These are phyloP conservation scores for Globisporangium heterothallicum DNA, from an alignment of 352 stramenopile species.

Conservation along the genomic window DNA sequence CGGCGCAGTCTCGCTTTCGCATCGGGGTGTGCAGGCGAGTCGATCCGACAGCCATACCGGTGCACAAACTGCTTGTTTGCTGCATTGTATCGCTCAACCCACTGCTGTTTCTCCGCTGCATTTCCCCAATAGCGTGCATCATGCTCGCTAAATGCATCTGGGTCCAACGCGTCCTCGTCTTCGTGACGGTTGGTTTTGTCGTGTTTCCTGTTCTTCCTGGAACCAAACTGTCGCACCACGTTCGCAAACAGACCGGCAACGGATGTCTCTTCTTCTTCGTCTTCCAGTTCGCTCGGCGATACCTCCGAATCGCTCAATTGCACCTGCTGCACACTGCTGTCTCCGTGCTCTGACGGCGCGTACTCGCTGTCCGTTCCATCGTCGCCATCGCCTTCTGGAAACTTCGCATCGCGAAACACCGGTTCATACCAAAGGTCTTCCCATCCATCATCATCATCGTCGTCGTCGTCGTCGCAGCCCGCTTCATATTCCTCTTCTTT, in stretches of 20 bases:
- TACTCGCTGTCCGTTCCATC: constrained; percentile 19
- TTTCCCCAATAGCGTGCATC: constrained; percentile 21
- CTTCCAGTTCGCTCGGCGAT: constrained; percentile 2
- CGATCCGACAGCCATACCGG: constrained; percentile 28
- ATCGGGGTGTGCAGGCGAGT: constrained; percentile 18
- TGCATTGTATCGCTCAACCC: constrained; percentile 16
- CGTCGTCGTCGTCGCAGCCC: constrained; percentile 3
- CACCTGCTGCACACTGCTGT: background rate
- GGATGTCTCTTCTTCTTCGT: constrained; percentile 12
- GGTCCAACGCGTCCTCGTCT: background rate
- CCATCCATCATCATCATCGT: constrained; percentile 5
- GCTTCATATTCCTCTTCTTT: constrained; percentile 2
- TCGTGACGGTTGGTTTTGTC: background rate
- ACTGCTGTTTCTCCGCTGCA: constrained; percentile 21
- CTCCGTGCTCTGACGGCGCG: constrained; percentile 1
- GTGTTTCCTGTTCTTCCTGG: background rate
- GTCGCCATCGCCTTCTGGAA: constrained; percentile 2
- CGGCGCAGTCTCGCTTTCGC: constrained; percentile 17
- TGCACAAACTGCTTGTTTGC: constrained; percentile 18
- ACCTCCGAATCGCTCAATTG: constrained; percentile 1
- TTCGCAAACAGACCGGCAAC: constrained; percentile 11
- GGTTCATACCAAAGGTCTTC: constrained; percentile 8
- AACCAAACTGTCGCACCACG: constrained; percentile 1
- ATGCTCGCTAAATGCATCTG: constrained; percentile 18
- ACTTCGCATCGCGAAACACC: constrained; percentile 10